Conservation (phyloP, 176 grass and related monocot species). For the Panicum miliaceum region DNA sequence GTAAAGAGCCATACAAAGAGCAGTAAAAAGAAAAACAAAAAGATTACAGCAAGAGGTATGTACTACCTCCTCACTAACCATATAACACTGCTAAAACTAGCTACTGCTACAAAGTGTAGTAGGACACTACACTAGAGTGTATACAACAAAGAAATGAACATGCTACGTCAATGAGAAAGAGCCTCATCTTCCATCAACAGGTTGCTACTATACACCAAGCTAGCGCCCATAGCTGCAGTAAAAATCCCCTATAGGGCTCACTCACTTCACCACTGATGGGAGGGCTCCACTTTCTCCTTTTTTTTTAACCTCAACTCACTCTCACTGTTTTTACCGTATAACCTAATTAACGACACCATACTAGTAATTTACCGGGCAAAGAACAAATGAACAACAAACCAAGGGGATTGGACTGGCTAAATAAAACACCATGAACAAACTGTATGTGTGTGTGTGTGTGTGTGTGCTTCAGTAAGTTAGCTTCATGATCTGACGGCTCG, state of each 20-base stretch:
- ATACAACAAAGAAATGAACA: conserved; percentile 1
- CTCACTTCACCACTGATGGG: conserved; percentile 55
- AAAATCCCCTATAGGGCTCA: conserved; percentile 63
- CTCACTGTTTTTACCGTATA: conserved; percentile 35
- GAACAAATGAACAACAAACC: conserved; percentile 56
- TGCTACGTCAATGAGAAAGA: conserved; percentile 38
- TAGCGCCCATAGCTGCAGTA: conserved; percentile 55
- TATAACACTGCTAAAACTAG: not conserved
- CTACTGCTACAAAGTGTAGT: conserved; percentile 12
- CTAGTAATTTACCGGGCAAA: conserved; percentile 3
- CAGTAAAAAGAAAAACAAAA: not conserved
- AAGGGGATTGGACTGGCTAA: conserved; percentile 34
- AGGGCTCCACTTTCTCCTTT: conserved; percentile 46
- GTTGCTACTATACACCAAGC: conserved; percentile 54
- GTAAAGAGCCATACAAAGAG: conserved; percentile 28
- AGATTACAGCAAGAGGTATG: conserved; percentile 2
- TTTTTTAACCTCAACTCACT: not conserved
- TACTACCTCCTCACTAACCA: not conserved
- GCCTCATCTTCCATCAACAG: conserved; percentile 55
- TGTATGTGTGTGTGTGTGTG: conserved; percentile 9
- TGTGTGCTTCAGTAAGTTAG: conserved; percentile 28
- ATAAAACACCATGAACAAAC: conserved; percentile 27
- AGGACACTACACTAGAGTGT: conserved; percentile 16
- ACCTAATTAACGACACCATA: conserved; percentile 18
- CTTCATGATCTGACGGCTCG: not conserved